These are phyloP conservation scores for Solidago caesia DNA, from an alignment of 129 eudicot species.

Conservation along the genomic window DNA sequence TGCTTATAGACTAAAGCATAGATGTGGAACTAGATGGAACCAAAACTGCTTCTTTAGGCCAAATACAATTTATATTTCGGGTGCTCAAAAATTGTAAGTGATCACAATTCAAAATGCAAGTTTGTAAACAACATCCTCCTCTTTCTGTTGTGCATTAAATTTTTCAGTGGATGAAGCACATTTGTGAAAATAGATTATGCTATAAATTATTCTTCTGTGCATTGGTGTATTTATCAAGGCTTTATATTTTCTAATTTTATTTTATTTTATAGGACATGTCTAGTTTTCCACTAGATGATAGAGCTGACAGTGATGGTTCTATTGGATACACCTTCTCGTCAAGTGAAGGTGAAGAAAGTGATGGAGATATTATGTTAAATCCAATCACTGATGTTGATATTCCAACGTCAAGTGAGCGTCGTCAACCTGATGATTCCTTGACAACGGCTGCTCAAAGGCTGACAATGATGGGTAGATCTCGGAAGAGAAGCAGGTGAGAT, in stretches of 20 bases:
- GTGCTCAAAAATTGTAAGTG: too few relatives aligned
- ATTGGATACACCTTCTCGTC: slow-evolving; percentile 56
- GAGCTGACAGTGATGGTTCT: slow-evolving; percentile 51
- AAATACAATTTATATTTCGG: background rate
- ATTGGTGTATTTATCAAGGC: background rate
- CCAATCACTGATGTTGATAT: slow-evolving; percentile 79
- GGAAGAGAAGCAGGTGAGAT: slow-evolving; percentile 50
- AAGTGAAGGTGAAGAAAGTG: slow-evolving; percentile 92
- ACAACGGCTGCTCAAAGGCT: slow-evolving; percentile 54
- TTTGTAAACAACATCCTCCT: background rate
- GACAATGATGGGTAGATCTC: slow-evolving; percentile 50
- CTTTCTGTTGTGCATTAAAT: background rate
- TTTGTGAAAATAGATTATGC: background rate
- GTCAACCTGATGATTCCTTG: slow-evolving; percentile 48
- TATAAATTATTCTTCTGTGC: background rate
- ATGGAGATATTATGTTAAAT: slow-evolving; percentile 65
- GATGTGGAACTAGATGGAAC: background rate
- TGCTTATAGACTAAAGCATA: slow-evolving; percentile 1
- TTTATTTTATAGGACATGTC: slow-evolving; percentile 47
- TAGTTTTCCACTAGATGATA: slow-evolving; percentile 53
- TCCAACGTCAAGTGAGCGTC: slow-evolving; percentile 56
- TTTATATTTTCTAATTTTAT: background rate
- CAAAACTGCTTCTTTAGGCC: background rate
- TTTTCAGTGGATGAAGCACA: background rate
- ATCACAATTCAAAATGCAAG: background rate